Percentiles rank a stretch among this genome's conserved stretches.
Conservation (phyloP, 768 basidiomycete genomes). For the Naematelia encephala region DNA sequence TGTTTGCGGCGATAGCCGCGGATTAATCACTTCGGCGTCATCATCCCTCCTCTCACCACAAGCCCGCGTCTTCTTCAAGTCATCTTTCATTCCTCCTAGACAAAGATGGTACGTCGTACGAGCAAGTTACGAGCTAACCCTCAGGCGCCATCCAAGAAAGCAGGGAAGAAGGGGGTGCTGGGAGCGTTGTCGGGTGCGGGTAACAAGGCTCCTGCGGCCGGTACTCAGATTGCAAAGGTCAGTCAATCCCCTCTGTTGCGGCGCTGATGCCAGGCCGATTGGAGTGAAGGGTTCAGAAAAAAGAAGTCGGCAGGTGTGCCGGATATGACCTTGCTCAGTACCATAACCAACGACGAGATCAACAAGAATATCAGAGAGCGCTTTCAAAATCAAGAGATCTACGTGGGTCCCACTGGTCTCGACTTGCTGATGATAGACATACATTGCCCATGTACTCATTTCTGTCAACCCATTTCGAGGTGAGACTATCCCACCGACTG, state of each 20-base stretch:
- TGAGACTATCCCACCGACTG: constrained; percentile 44
- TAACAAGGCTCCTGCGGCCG: too few relatives aligned
- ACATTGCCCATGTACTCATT: constrained; percentile 95
- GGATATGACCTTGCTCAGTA: constrained; percentile 96
- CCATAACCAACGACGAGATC: constrained; percentile 95
- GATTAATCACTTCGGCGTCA: constrained; percentile 10
- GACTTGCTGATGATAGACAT: constrained; percentile 57
- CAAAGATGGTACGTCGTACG: constrained; percentile 11
- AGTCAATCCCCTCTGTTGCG: background rate
- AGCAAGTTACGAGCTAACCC: constrained; percentile 1
- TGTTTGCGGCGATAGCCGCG: background rate
- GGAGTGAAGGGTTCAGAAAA: constrained; percentile 97
- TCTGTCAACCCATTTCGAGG: constrained; percentile 99
- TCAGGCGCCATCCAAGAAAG: constrained; percentile 50
- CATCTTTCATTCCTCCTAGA: background rate
- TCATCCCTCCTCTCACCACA: constrained; percentile 8
- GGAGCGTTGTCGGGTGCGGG: constrained; percentile 5
- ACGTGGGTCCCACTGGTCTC: constrained; percentile 52
- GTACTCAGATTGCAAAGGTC: constrained; percentile 5
- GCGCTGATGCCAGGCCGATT: constrained; percentile 73
- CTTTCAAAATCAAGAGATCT: constrained; percentile 92
- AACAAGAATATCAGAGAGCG: constrained; percentile 97
- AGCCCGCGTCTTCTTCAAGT: background rate
- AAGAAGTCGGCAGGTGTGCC: constrained; percentile 98
- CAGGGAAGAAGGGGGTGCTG: constrained; percentile 49